These are phyloP conservation scores for Nyctanthes arbortristis DNA, from an alignment of 257 asterid genomes.

Conservation along the genomic window DNA sequence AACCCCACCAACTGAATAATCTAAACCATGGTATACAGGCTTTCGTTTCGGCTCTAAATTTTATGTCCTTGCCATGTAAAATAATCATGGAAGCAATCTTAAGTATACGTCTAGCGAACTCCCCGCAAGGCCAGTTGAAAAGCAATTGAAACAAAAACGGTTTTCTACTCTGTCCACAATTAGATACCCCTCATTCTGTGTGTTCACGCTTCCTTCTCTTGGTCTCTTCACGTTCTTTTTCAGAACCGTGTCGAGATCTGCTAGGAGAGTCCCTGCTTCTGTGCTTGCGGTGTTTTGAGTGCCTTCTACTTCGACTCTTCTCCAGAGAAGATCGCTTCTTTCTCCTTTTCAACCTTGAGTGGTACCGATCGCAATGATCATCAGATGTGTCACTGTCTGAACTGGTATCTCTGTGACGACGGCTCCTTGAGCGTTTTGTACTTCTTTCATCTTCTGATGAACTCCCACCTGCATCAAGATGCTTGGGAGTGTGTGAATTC, in stretches of 20 bases:
- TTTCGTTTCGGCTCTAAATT: neutral
- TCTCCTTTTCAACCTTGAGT: conserved; percentile 51
- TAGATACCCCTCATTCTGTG: conserved; percentile 30
- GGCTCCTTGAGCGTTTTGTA: conserved; percentile 51
- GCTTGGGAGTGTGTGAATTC: conserved; percentile 21
- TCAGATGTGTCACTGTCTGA: conserved; percentile 44
- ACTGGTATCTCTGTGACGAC: conserved; percentile 38
- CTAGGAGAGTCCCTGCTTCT: conserved; percentile 57
- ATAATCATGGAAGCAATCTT: neutral
- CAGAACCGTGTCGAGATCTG: conserved; percentile 59
- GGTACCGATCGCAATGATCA: conserved; percentile 37
- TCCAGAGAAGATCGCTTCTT: conserved; percentile 48
- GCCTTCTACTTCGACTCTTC: conserved; percentile 64
- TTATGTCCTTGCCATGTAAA: neutral
- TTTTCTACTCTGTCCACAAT: neutral
- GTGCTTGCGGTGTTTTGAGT: conserved; percentile 68
- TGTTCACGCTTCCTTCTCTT: conserved; percentile 50
- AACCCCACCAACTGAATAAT: no score
- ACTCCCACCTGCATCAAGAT: conserved; percentile 32
- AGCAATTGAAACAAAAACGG: neutral
- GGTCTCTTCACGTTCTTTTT: conserved; percentile 40
- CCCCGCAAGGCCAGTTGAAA: neutral
- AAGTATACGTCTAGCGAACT: neutral
- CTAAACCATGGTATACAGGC: neutral
- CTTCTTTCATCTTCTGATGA: conserved; percentile 62